Percentiles rank a stretch among this genome's conserved stretches.
These are phyloP conservation scores for Hypholoma fasciculare DNA, from an alignment of 768 basidiomycete species.

Conservation along the genomic window DNA sequence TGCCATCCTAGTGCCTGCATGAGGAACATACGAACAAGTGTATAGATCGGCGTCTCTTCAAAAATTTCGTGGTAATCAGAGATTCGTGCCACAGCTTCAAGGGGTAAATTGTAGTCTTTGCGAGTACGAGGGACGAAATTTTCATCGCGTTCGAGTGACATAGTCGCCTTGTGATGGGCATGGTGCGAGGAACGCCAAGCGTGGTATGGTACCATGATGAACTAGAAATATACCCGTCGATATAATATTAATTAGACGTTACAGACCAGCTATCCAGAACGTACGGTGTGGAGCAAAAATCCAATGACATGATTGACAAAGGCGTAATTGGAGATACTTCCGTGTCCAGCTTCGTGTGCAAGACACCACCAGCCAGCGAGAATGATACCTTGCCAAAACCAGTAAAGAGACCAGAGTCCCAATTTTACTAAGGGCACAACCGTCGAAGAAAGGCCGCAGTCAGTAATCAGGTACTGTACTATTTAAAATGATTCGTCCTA, in stretches of 20 bases:
- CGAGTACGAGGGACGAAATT: constrained; percentile 67
- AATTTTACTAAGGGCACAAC: constrained; percentile 32
- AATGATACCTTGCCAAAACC: constrained; percentile 60
- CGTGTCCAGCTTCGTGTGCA: constrained; percentile 65
- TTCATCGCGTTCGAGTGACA: constrained; percentile 79
- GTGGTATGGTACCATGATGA: constrained; percentile 62
- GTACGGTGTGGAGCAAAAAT: constrained; percentile 46
- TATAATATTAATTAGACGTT: too few relatives aligned
- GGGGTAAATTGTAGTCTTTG: constrained; percentile 44
- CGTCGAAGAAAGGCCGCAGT: constrained; percentile 20
- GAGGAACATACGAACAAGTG: constrained; percentile 45
- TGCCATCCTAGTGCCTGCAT: constrained; percentile 58
- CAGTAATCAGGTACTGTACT: constrained; percentile 26
- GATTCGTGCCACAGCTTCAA: constrained; percentile 33
- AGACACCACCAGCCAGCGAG: constrained; percentile 65
- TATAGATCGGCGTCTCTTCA: constrained; percentile 56
- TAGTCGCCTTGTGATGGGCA: constrained; percentile 61
- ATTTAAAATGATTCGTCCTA: too few relatives aligned
- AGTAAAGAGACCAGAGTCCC: constrained; percentile 48
- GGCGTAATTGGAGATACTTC: constrained; percentile 44
- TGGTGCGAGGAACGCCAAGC: constrained; percentile 60
- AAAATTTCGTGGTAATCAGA: constrained; percentile 53
- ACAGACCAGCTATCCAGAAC: constrained; percentile 6
- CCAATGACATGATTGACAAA: constrained; percentile 53
- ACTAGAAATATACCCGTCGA: constrained; percentile 22